A percentile compares a stretch with the other conserved stretches of the same genome.
phyloP scores from a whole-genome alignment of 768 basidiomycete species.

The Gelatoporia subvermispora region DNA sequence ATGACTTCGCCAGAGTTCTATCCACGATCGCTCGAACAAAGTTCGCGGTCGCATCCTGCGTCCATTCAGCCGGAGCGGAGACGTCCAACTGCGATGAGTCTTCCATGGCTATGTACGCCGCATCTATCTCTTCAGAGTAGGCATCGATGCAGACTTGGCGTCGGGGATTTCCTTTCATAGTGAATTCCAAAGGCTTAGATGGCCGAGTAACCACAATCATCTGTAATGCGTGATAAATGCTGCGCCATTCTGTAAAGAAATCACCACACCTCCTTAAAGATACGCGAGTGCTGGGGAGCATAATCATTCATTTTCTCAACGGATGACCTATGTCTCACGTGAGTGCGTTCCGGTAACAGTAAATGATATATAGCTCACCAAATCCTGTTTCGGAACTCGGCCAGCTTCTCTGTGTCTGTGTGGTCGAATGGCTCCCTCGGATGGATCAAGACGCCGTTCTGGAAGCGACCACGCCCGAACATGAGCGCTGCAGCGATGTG shows the following conservation, averaged over 20 bases:
- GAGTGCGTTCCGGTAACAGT: background rate
- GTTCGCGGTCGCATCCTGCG: conserved; percentile 11
- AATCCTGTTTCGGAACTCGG: conserved; percentile 29
- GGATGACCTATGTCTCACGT: conserved; percentile 12
- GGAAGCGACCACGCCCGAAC: conserved; percentile 37
- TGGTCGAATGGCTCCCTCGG: conserved; percentile 32
- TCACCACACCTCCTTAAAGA: conserved; percentile 40
- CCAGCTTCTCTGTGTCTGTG: conserved; percentile 21
- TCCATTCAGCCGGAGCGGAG: conserved; percentile 24
- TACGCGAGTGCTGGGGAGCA: conserved; percentile 39
- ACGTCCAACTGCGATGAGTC: conserved; percentile 28
- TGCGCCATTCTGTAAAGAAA: background rate
- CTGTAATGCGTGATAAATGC: conserved; percentile 9
- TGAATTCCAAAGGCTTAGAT: conserved; percentile 27
- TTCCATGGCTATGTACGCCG: conserved; percentile 29
- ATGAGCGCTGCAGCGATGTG: conserved; percentile 30
- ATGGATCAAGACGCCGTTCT: conserved; percentile 36
- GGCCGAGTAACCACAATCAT: conserved; percentile 29
- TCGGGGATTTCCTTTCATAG: conserved; percentile 29
- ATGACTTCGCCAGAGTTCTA: conserved; percentile 24
- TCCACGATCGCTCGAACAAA: conserved; percentile 31
- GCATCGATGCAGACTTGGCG: conserved; percentile 21
- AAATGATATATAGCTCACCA: conserved; percentile 22
- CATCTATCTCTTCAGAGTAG: conserved; percentile 39
- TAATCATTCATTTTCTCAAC: conserved; percentile 36